A percentile compares a stretch with the other conserved stretches of the same genome.
Conservation (phyloP, 176 grass and related monocot species). For the Thalia dealbata region DNA sequence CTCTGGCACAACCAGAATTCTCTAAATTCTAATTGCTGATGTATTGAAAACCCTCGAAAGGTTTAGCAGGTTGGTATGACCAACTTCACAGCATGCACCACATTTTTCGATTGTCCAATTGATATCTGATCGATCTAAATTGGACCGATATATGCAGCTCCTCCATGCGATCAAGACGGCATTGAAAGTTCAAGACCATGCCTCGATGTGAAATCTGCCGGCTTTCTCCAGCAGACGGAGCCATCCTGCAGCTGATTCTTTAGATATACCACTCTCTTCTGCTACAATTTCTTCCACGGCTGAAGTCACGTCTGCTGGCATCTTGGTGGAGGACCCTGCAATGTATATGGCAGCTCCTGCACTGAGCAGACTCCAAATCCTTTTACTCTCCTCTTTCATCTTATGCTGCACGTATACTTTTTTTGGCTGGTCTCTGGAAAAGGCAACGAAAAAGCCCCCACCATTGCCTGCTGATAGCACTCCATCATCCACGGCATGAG, state of each 20-base stretch:
- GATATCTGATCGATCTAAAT: neutral
- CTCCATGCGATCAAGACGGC: neutral
- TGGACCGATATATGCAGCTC: neutral
- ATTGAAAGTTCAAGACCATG: conserved; percentile 42
- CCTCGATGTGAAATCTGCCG: conserved; percentile 64
- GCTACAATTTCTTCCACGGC: conserved; percentile 66
- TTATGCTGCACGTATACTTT: conserved; percentile 90
- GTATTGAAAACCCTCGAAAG: no score
- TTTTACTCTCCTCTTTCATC: conserved; percentile 71
- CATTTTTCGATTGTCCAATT: neutral
- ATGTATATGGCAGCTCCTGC: conserved; percentile 58
- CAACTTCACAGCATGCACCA: neutral
- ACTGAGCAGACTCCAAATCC: conserved; percentile 58
- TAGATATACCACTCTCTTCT: conserved; percentile 35
- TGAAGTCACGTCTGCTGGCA: conserved; percentile 70
- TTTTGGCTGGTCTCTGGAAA: conserved; percentile 74
- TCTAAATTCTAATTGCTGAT: no score
- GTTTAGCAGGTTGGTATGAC: neutral
- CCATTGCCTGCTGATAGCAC: conserved; percentile 51
- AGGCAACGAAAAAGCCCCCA: conserved; percentile 81
- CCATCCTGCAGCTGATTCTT: conserved; percentile 44
- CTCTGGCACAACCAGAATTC: no score
- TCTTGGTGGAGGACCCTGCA: conserved; percentile 71
- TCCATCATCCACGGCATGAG: conserved; percentile 52
- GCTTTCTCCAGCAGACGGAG: conserved; percentile 50